A percentile compares a stretch with the other conserved stretches of the same genome.
Evolutionary conservation across 176 grass and related monocot genomes (phyloP).

Genomic region (Chloris gayana): DNA sequence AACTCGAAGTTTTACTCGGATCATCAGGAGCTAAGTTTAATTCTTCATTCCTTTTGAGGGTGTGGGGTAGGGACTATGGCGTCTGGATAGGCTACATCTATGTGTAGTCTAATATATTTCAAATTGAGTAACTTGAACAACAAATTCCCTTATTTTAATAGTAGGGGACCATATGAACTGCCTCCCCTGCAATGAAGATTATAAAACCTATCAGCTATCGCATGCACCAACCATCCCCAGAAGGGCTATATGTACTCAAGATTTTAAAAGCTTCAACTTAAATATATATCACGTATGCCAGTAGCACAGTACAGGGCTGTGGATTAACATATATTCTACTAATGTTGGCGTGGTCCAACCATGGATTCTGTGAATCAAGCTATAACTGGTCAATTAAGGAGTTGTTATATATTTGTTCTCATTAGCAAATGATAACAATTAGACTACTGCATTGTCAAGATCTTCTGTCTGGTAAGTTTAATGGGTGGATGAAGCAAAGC

Average conservation of each 20-base stretch:
- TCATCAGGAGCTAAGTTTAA: background rate
- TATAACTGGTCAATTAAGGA: background rate
- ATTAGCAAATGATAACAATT: background rate
- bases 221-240: slow-evolving; percentile 12
- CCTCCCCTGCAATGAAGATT: slow-evolving; percentile 10
- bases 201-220: slow-evolving; percentile 9
- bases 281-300: slow-evolving; percentile 28
- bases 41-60: background rate
- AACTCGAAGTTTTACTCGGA: background rate
- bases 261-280: slow-evolving; percentile 35
- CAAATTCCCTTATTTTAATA: slow-evolving; percentile 21
- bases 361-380: background rate
- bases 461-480: slow-evolving; percentile 26
- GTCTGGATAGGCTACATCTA: slow-evolving; percentile 23
- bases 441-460: background rate
- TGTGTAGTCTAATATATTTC: slow-evolving; percentile 26
- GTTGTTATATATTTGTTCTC: background rate
- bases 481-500: slow-evolving; percentile 45
- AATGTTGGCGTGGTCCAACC: background rate
- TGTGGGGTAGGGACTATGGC: slow-evolving; percentile 26
- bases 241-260: slow-evolving; percentile 9
- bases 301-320: background rate
- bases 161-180: slow-evolving; percentile 22
- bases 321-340: slow-evolving; percentile 21
- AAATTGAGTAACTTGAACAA: slow-evolving; percentile 8